These are phyloP conservation scores for Biancaea sappan DNA, from an alignment of 306 rosid genomes.

Conservation along the genomic window DNA sequence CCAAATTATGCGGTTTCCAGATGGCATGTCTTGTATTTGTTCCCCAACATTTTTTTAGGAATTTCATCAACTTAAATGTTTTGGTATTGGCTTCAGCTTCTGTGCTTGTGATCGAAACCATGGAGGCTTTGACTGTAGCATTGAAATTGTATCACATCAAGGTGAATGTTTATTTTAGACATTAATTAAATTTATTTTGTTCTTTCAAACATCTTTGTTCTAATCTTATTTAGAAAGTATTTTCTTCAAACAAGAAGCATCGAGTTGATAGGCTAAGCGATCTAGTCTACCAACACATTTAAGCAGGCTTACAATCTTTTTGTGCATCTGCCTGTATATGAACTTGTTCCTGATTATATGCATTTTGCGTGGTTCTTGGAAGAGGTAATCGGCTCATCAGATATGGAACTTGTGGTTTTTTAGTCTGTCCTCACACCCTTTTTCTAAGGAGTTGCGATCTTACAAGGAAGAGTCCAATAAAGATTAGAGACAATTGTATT, in stretches of 20 bases:
- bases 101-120: conserved; percentile 90
- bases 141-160: conserved; percentile 75
- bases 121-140: conserved; percentile 96
- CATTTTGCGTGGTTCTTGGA: background rate
- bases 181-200: background rate
- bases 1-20: background rate
- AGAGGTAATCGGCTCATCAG: background rate
- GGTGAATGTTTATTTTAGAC: conserved; percentile 36
- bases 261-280: conserved; percentile 22
- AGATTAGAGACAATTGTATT: background rate
- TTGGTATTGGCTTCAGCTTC: conserved; percentile 60
- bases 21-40: conserved; percentile 16
- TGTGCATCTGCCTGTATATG: background rate
- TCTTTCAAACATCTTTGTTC: background rate
- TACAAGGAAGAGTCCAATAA: background rate
- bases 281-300: background rate
- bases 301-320: background rate
- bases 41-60: conserved; percentile 24
- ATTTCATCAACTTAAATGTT: conserved; percentile 18
- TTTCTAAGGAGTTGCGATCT: background rate
- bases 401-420: background rate
- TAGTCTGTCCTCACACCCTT: background rate
- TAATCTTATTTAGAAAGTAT: background rate
- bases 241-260: background rate
- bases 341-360: background rate